Percentiles rank a stretch among this genome's conserved stretches.
These are phyloP conservation scores for Leptographium radiaticola DNA, from an alignment of 2,329 filamentous ascomycete genomes.

Conservation along the genomic window DNA sequence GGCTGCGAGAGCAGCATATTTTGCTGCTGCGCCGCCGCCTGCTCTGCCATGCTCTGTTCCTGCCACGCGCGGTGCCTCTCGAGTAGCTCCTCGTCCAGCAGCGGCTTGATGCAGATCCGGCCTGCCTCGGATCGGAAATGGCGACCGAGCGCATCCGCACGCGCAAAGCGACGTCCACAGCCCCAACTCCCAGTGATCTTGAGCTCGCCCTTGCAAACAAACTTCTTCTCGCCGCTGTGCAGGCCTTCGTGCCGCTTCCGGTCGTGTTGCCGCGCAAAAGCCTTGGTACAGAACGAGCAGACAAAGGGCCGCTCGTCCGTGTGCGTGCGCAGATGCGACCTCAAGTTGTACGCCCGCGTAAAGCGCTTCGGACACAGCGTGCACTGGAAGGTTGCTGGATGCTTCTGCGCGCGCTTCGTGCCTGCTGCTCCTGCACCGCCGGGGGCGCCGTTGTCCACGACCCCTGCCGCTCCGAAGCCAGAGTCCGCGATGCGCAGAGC, in stretches of 20 bases:
- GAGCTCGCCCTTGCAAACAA: conserved; percentile 86
- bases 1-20: conserved; percentile 40
- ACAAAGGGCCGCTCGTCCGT: conserved; percentile 96
- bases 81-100: conserved; percentile 84
- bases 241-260: conserved; percentile 93
- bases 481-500: conserved; percentile 88
- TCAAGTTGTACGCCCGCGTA: conserved; percentile 89
- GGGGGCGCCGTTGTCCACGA: conserved; percentile 36
- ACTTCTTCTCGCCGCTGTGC: conserved; percentile 97
- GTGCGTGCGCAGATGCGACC: conserved; percentile 89
- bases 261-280: conserved; percentile 94
- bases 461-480: conserved; percentile 62
- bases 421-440: conserved; percentile 42
- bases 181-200: conserved; percentile 80
- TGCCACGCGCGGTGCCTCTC: conserved; percentile 66
- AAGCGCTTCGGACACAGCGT: conserved; percentile 88
- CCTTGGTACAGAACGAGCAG: conserved; percentile 92
- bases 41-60: conserved; percentile 54
- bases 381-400: conserved; percentile 95
- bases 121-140: conserved; percentile 95
- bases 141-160: conserved; percentile 83
- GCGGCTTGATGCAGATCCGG: conserved; percentile 90
- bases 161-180: conserved; percentile 83
- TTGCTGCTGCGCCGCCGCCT: conserved; percentile 30
- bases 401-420: conserved; percentile 83